These are phyloP conservation scores for Mrakiaceae sp. DNA, from an alignment of 1,284 basidiomycete species.

Conservation along the genomic window DNA sequence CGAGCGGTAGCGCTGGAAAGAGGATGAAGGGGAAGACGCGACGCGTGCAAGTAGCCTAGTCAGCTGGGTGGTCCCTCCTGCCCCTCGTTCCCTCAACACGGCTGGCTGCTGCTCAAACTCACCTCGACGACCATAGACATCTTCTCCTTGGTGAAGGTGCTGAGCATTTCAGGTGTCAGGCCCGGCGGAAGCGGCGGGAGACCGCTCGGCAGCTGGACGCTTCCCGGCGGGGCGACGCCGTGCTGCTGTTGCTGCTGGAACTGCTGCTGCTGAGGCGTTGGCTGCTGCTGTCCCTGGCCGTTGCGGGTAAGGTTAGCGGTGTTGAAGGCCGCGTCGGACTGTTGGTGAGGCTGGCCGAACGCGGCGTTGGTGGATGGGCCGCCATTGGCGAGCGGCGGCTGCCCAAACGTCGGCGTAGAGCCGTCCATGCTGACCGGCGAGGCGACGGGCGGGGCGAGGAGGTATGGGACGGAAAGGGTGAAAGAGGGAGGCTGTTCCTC, in stretches of 20 bases:
- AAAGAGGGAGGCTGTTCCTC: background rate
- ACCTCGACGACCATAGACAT: background rate
- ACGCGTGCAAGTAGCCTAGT: background rate
- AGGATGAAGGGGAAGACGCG: background rate
- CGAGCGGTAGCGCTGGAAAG: slow-evolving; percentile 25
- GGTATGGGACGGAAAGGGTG: background rate
- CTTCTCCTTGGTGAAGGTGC: slow-evolving; percentile 2
- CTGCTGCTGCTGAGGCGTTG: too few relatives aligned
- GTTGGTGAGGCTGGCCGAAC: too few relatives aligned
- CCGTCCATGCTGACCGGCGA: background rate
- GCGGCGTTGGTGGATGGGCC: too few relatives aligned
- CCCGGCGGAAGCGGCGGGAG: background rate
- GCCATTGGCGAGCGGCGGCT: too few relatives aligned
- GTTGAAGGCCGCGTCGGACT: too few relatives aligned
- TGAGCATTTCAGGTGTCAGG: background rate
- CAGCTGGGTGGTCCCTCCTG: too few relatives aligned
- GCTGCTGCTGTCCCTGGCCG: too few relatives aligned
- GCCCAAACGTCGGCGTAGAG: background rate
- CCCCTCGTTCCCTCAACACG: too few relatives aligned
- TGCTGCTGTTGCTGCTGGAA: too few relatives aligned
- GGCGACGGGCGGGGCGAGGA: background rate
- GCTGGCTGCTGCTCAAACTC: background rate
- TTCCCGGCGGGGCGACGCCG: too few relatives aligned
- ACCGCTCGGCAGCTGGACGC: too few relatives aligned
- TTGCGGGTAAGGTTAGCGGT: too few relatives aligned